Conservation (phyloP, 192 early-diverging fungal genomes). For the Diversispora eburnea region DNA sequence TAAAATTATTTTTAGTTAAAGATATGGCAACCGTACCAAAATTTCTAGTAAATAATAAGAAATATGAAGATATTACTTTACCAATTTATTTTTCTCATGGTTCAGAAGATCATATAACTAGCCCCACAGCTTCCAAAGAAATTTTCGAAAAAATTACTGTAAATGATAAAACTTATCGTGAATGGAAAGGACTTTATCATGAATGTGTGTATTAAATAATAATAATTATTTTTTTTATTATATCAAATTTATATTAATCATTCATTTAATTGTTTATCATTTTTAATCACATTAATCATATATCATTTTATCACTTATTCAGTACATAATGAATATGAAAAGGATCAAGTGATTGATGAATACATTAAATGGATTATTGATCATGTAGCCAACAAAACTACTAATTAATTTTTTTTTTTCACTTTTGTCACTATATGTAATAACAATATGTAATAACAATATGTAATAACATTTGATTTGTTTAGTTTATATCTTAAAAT, state of each 20-base stretch:
- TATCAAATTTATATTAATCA: background rate
- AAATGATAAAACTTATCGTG: background rate
- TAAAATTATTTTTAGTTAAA: background rate
- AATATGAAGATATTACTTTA: background rate
- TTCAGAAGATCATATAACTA: background rate
- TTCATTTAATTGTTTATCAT: background rate
- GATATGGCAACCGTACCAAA: background rate
- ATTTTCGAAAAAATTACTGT: background rate
- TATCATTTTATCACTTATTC: background rate
- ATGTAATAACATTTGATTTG: too few relatives aligned
- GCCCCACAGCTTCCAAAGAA: background rate
- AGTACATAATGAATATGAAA: conserved; percentile 8
- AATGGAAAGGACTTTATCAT: conserved; percentile 8
- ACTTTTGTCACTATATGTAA: too few relatives aligned
- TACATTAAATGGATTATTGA: conserved; percentile 8
- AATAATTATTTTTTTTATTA: background rate
- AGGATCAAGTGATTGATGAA: background rate
- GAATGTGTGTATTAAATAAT: background rate
- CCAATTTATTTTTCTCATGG: conserved; percentile 1
- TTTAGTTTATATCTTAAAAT: too few relatives aligned
- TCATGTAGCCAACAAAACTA: background rate
- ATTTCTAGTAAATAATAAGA: background rate
- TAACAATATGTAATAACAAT: too few relatives aligned
- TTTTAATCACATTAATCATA: background rate
- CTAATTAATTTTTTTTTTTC: too few relatives aligned